Evolutionary conservation across 169 alveolate genomes (phyloP).

Genomic region (Plasmodium gallinaceum): DNA sequence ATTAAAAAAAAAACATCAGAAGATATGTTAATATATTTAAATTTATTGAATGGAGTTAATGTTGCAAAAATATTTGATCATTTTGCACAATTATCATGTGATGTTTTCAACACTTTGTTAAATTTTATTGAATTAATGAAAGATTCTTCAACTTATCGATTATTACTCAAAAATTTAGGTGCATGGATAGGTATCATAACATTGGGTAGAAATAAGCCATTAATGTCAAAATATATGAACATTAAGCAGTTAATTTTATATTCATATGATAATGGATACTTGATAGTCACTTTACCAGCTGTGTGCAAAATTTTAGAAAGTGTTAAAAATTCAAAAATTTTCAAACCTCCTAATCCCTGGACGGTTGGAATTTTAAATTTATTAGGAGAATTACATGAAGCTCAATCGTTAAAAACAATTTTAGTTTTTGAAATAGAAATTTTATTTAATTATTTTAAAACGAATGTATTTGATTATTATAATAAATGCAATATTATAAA

Average conservation of each 20-base stretch:
- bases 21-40: slow-evolving; percentile 81
- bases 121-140: slow-evolving; percentile 87
- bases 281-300: slow-evolving; percentile 91
- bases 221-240: slow-evolving; percentile 90
- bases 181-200: slow-evolving; percentile 93
- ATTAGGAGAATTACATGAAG: slow-evolving; percentile 91
- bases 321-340: slow-evolving; percentile 85
- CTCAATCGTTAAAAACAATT: slow-evolving; percentile 86
- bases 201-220: slow-evolving; percentile 90
- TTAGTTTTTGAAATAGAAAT: slow-evolving; percentile 91
- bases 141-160: slow-evolving; percentile 88
- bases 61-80: slow-evolving; percentile 81
- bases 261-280: slow-evolving; percentile 86
- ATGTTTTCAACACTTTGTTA: slow-evolving; percentile 89
- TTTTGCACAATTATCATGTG: slow-evolving; percentile 84
- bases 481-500: slow-evolving; percentile 76
- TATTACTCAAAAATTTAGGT: slow-evolving; percentile 90
- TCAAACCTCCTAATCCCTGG: slow-evolving; percentile 95
- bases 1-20: slow-evolving; percentile 82
- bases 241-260: slow-evolving; percentile 88
- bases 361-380: slow-evolving; percentile 88
- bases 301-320: slow-evolving; percentile 91
- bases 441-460: slow-evolving; percentile 86
- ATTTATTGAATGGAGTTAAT: slow-evolving; percentile 79
- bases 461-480: slow-evolving; percentile 78